Evolutionary conservation across 1,139 yeast species (phyloP).

Genomic region (Candida sp.): DNA sequence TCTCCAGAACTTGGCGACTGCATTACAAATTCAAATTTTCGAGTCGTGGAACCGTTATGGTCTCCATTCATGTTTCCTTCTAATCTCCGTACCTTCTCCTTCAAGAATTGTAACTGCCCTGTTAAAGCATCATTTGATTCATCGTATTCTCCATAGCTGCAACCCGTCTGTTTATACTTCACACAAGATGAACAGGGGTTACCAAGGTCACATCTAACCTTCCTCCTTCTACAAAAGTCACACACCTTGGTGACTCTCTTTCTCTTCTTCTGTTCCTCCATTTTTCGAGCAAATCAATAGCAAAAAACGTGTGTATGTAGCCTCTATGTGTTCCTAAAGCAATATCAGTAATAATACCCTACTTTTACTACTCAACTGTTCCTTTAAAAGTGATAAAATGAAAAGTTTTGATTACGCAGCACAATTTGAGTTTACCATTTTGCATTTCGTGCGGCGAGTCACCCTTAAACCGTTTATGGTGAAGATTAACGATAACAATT

Average conservation of each 20-base stretch:
- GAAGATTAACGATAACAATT: neutral
- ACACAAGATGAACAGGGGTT: slow-evolving; percentile 40
- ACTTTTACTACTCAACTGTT: neutral
- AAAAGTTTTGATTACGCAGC: neutral
- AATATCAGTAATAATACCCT: neutral
- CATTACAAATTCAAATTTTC: neutral
- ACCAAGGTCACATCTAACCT: slow-evolving; percentile 42
- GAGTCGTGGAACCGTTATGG: neutral
- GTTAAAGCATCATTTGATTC: neutral
- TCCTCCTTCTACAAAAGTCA: slow-evolving; percentile 37
- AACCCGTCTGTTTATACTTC: slow-evolving; percentile 23
- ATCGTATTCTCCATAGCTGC: slow-evolving; percentile 2
- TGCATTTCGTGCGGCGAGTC: neutral
- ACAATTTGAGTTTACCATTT: neutral
- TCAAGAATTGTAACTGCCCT: slow-evolving; percentile 7
- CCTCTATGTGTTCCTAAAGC: neutral
- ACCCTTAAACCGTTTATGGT: neutral
- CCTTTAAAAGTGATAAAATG: neutral
- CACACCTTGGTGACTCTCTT: slow-evolving; percentile 36
- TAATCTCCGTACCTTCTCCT: slow-evolving; percentile 8
- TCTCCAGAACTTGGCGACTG: neutral
- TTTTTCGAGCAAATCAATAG: neutral
- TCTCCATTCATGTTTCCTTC: slow-evolving; percentile 4
- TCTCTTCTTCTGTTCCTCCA: slow-evolving; percentile 16
- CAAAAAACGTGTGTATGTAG: neutral